phyloP scores from a whole-genome alignment of 2,329 filamentous ascomycete species.

The Sporothrix mexicana region DNA sequence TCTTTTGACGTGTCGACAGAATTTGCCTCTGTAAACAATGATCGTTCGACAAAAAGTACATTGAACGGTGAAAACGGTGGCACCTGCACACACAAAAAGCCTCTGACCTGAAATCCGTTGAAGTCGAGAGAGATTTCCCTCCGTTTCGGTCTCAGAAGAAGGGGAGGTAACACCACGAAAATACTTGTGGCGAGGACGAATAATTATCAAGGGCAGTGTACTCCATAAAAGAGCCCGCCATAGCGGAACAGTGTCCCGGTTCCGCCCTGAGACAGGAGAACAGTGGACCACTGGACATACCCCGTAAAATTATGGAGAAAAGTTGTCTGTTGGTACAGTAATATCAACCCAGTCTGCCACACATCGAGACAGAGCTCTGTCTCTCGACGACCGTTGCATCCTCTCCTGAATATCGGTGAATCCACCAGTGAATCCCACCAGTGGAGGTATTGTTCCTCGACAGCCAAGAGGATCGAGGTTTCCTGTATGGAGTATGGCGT shows the following conservation, averaged over 20 bases:
- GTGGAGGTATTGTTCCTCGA: background rate
- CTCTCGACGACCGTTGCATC: background rate
- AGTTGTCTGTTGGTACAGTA: background rate
- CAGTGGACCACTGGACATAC: background rate
- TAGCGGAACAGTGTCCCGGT: constrained; percentile 23
- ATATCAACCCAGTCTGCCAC: background rate
- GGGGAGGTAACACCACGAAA: too few species aligned
- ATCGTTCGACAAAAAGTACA: too few species aligned
- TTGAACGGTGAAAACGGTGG: too few species aligned
- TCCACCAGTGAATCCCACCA: background rate
- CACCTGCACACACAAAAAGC: too few species aligned
- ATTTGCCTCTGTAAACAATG: too few species aligned
- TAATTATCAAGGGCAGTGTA: too few species aligned
- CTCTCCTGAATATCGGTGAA: constrained; percentile 18
- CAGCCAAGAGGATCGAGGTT: background rate
- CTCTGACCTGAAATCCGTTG: too few species aligned
- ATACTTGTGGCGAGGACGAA: too few species aligned
- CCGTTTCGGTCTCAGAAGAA: too few species aligned
- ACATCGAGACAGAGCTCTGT: background rate
- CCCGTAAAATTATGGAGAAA: constrained; percentile 7
- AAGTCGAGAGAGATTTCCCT: too few species aligned
- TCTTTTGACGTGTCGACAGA: too few species aligned
- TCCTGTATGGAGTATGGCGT: too few species aligned
- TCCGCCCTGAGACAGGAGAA: constrained; percentile 20
- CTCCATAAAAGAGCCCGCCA: constrained; percentile 11